Conservation (phyloP, 768 basidiomycete species). For the Mycena olivaceomarginata region DNA sequence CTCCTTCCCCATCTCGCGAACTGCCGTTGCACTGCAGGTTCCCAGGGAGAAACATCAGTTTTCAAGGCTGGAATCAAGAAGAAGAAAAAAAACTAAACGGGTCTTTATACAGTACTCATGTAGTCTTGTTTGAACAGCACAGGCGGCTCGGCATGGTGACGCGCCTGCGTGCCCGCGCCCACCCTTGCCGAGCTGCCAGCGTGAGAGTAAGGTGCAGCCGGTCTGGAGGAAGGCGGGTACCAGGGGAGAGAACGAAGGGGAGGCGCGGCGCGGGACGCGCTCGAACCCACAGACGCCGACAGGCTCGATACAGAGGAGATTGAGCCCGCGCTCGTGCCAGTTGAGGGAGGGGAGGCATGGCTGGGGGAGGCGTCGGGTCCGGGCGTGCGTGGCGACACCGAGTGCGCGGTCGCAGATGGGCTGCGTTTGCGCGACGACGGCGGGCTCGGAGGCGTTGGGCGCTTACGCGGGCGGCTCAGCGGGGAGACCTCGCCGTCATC, state of each 20-base stretch:
- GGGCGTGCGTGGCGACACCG: no score
- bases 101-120: constrained; percentile 15
- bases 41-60: not conserved
- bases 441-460: not conserved
- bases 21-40: not conserved
- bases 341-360: no score
- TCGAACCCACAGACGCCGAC: no score
- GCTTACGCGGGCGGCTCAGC: not conserved
- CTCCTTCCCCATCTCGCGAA: constrained; percentile 18
- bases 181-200: not conserved
- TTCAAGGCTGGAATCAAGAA: constrained; percentile 9
- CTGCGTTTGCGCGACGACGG: not conserved
- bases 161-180: not conserved
- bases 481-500: not conserved
- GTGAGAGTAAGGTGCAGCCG: not conserved
- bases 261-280: no score
- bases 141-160: constrained; percentile 7
- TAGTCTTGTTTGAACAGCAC: constrained; percentile 20
- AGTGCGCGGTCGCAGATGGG: not conserved
- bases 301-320: no score
- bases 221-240: no score
- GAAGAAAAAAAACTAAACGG: not conserved
- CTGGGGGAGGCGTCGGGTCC: no score
- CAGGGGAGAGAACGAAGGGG: no score
- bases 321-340: no score